These are phyloP conservation scores for Exsudoporus floridanus DNA, from an alignment of 1,284 basidiomycete species.

Conservation along the genomic window DNA sequence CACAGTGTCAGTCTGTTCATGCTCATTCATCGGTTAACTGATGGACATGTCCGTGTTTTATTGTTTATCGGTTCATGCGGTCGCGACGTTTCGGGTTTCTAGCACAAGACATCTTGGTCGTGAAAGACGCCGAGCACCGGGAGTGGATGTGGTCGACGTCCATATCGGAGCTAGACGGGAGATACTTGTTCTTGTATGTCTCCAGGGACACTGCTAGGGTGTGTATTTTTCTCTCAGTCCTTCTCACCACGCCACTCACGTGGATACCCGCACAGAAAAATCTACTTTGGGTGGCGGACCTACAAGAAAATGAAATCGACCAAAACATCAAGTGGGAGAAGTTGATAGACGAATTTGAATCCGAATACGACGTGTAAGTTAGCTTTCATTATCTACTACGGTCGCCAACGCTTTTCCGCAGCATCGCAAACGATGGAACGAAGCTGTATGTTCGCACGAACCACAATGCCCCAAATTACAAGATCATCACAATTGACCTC, in stretches of 20 bases:
- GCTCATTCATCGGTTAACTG: neutral
- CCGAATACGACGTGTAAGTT: constrained; percentile 61
- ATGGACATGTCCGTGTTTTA: constrained; percentile 2
- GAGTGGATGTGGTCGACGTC: constrained; percentile 64
- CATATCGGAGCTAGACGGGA: constrained; percentile 60
- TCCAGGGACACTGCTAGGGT: constrained; percentile 67
- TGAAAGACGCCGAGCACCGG: constrained; percentile 62
- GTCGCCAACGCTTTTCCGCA: constrained; percentile 28
- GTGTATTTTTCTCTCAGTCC: constrained; percentile 20
- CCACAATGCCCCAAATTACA: constrained; percentile 63
- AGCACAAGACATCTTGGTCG: constrained; percentile 70
- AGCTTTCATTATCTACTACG: neutral
- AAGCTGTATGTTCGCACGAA: constrained; percentile 69
- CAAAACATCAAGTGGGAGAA: constrained; percentile 70
- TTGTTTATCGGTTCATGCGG: neutral
- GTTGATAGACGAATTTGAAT: constrained; percentile 62
- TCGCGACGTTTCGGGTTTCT: constrained; percentile 12
- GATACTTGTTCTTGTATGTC: constrained; percentile 60
- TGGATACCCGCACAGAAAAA: constrained; percentile 53
- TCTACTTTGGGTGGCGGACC: constrained; percentile 71
- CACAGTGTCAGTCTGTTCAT: constrained; percentile 53
- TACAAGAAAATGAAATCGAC: constrained; percentile 56
- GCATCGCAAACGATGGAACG: constrained; percentile 67
- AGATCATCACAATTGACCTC: constrained; percentile 67
- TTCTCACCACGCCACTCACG: neutral